Conservation (phyloP, 1,139 yeast species). For the Sugiyamaella grinbergsii region DNA sequence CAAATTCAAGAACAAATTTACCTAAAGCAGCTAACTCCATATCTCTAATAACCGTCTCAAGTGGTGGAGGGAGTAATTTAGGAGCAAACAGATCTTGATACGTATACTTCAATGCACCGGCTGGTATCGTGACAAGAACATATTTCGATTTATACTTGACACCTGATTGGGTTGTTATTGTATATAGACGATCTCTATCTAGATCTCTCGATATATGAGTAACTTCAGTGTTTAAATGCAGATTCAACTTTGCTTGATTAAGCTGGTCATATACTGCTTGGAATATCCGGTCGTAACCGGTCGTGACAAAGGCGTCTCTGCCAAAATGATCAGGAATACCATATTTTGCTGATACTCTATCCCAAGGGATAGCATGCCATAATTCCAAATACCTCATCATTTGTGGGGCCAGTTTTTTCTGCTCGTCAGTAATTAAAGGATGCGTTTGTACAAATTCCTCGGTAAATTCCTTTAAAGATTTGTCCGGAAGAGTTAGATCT, state of each 20-base stretch:
- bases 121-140: slow-evolving; percentile 71
- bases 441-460: slow-evolving; percentile 51
- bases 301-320: slow-evolving; percentile 64
- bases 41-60: slow-evolving; percentile 49
- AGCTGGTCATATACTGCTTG: slow-evolving; percentile 25
- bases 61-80: slow-evolving; percentile 43
- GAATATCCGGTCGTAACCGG: slow-evolving; percentile 50
- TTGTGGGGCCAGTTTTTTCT: slow-evolving; percentile 54
- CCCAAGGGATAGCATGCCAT: slow-evolving; percentile 79
- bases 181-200: slow-evolving; percentile 22
- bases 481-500: slow-evolving; percentile 52
- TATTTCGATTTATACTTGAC: slow-evolving; percentile 48
- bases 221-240: slow-evolving; percentile 53
- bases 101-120: slow-evolving; percentile 53
- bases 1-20: slow-evolving; percentile 76
- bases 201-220: slow-evolving; percentile 40
- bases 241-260: slow-evolving; percentile 24
- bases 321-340: slow-evolving; percentile 71
- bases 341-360: slow-evolving; percentile 64
- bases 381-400: slow-evolving; percentile 61
- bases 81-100: slow-evolving; percentile 22
- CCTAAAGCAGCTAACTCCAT: slow-evolving; percentile 75
- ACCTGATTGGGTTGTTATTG: slow-evolving; percentile 38
- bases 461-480: slow-evolving; percentile 53
- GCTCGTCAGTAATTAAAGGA: slow-evolving; percentile 53